Conservation (phyloP, 805 yeast genomes). For the Jamesozyma gamospora region DNA sequence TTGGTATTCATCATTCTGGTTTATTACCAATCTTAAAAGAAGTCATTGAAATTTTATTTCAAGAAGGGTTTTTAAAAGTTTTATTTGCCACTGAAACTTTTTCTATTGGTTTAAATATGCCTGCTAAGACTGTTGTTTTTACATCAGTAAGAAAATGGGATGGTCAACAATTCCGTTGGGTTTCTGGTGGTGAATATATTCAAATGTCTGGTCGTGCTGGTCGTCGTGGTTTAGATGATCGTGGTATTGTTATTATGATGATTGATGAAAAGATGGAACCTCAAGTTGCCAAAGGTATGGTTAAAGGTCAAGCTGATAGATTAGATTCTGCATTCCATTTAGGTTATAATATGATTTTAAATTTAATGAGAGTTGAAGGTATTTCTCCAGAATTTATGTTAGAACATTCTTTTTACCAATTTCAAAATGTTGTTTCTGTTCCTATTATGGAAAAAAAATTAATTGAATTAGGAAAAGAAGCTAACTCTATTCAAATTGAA, state of each 20-base stretch:
- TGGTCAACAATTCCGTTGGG: constrained; percentile 97
- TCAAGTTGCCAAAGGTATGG: constrained; percentile 98
- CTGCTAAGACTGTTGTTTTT: constrained; percentile 97
- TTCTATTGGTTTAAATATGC: constrained; percentile 97
- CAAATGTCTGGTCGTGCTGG: constrained; percentile 99
- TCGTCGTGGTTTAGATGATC: constrained; percentile 97
- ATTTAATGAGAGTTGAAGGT: constrained; percentile 94
- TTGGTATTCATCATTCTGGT: constrained; percentile 98
- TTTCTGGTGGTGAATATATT: constrained; percentile 97
- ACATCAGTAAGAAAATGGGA: constrained; percentile 98
- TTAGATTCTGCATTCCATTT: constrained; percentile 95
- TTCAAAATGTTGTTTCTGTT: constrained; percentile 85
- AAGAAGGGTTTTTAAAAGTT: constrained; percentile 91
- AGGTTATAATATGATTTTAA: constrained; percentile 94
- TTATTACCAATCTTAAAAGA: constrained; percentile 86
- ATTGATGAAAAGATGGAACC: constrained; percentile 99
- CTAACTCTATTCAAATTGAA: constrained; percentile 46
- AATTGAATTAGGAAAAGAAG: constrained; percentile 40
- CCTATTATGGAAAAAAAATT: constrained; percentile 71
- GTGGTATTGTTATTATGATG: constrained; percentile 99
- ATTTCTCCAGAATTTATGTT: constrained; percentile 96
- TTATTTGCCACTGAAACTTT: constrained; percentile 97
- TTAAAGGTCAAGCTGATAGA: constrained; percentile 96
- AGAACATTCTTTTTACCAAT: constrained; percentile 88
- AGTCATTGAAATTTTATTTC: constrained; percentile 91